A percentile compares a stretch with the other conserved stretches of the same genome.
These are phyloP conservation scores for Xylaria arbuscula DNA, from an alignment of 2,329 filamentous ascomycete genomes.

Conservation along the genomic window DNA sequence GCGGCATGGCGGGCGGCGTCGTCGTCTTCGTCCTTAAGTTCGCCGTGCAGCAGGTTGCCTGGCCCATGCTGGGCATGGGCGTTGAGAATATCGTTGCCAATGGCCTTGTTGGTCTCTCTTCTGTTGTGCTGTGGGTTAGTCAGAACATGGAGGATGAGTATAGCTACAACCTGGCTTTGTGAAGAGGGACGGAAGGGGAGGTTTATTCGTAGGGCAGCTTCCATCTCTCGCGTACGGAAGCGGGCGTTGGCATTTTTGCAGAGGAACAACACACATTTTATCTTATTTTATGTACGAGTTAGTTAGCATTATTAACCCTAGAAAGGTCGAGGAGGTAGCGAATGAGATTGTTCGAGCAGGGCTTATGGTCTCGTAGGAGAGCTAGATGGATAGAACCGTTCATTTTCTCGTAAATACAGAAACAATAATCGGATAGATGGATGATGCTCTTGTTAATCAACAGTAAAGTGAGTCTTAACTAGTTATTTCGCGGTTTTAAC, in stretches of 20 bases:
- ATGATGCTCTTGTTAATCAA: not conserved
- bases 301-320: not conserved
- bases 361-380: not conserved
- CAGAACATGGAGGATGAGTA: conserved; percentile 81
- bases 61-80: conserved; percentile 72
- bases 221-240: not conserved
- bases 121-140: conserved; percentile 73
- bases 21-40: conserved; percentile 75
- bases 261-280: not conserved
- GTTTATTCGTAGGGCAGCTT: not conserved
- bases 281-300: not conserved
- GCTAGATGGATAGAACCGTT: not conserved
- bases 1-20: conserved; percentile 76
- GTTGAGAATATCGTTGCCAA: conserved; percentile 75
- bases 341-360: conserved; percentile 12
- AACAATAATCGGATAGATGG: not conserved
- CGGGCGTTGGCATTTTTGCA: not conserved
- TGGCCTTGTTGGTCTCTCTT: conserved; percentile 70
- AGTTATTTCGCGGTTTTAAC: not conserved
- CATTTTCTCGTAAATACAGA: too few species aligned
- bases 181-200: conserved; percentile 4
- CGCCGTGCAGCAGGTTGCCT: conserved; percentile 65
- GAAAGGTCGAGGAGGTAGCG: conserved; percentile 7
- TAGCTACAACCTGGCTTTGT: conserved; percentile 73
- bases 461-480: not conserved